These are phyloP conservation scores for Clarireedia paspali DNA, from an alignment of 2,329 filamentous ascomycete species.

Conservation along the genomic window DNA sequence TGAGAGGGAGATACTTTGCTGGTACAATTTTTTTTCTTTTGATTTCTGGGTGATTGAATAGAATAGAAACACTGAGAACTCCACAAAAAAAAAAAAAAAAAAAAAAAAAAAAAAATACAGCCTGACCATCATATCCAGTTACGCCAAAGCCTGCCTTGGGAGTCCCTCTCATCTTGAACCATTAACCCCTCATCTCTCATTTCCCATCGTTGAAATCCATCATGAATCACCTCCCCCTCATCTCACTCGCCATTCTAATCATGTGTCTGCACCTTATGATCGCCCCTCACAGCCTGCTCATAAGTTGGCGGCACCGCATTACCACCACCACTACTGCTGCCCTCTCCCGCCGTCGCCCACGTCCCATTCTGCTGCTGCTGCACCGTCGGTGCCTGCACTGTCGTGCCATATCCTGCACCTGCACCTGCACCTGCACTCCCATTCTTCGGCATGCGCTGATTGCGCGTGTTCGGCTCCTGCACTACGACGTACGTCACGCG, in stretches of 20 bases:
- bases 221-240: background rate
- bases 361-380: constrained; percentile 28
- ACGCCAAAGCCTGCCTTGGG: too few relatives aligned
- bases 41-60: background rate
- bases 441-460: constrained; percentile 23
- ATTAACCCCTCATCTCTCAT: background rate
- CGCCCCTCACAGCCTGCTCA: constrained; percentile 79
- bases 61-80: background rate
- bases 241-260: constrained; percentile 16
- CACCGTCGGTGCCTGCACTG: constrained; percentile 27
- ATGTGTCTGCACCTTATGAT: constrained; percentile 73
- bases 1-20: background rate
- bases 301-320: constrained; percentile 70
- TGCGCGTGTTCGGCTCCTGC: constrained; percentile 36
- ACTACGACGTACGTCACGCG: constrained; percentile 75
- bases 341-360: constrained; percentile 27
- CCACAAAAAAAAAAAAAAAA: background rate
- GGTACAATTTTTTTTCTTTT: background rate
- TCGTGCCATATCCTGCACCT: constrained; percentile 25
- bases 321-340: constrained; percentile 36
- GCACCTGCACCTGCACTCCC: constrained; percentile 9
- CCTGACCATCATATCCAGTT: too few relatives aligned
- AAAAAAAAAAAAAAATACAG: too few relatives aligned
- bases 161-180: background rate
- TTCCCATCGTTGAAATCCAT: background rate